These are phyloP conservation scores for Pythium oligandrum DNA, from an alignment of 352 stramenopile genomes.

Conservation along the genomic window DNA sequence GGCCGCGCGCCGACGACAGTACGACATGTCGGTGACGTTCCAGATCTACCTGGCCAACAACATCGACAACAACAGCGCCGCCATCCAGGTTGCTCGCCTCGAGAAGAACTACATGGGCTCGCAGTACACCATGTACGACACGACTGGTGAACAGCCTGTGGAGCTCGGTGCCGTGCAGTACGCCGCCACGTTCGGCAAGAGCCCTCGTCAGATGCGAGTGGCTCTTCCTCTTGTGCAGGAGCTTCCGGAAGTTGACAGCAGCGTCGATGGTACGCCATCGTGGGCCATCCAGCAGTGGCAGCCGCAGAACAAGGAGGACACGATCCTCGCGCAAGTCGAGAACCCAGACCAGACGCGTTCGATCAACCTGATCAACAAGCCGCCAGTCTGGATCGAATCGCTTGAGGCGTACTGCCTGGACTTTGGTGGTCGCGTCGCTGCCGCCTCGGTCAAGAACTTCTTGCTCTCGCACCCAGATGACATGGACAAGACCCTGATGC, in stretches of 20 bases:
- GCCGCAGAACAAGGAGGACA: constrained; percentile 66
- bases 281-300: constrained; percentile 58
- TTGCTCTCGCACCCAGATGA: constrained; percentile 75
- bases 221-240: constrained; percentile 53
- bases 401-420: constrained; percentile 84
- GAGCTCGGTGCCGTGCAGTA: constrained; percentile 84
- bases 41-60: constrained; percentile 65
- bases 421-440: constrained; percentile 69
- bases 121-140: constrained; percentile 85
- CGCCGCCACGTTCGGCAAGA: constrained; percentile 81
- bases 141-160: constrained; percentile 36
- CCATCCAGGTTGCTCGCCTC: constrained; percentile 59
- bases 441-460: constrained; percentile 88
- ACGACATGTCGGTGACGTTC: constrained; percentile 87
- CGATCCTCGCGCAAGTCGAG: constrained; percentile 73
- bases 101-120: constrained; percentile 88
- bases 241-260: constrained; percentile 37
- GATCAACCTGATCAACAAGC: constrained; percentile 82
- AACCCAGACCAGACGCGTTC: constrained; percentile 51
- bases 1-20: constrained; percentile 72
- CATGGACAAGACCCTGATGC: constrained; percentile 85
- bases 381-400: constrained; percentile 84
- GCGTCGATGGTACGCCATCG: constrained; percentile 30
- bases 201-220: constrained; percentile 81
- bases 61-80: constrained; percentile 22